Evolutionary conservation across 2,329 filamentous ascomycete species (phyloP).

Genomic region (Fusarium mundagurra): DNA sequence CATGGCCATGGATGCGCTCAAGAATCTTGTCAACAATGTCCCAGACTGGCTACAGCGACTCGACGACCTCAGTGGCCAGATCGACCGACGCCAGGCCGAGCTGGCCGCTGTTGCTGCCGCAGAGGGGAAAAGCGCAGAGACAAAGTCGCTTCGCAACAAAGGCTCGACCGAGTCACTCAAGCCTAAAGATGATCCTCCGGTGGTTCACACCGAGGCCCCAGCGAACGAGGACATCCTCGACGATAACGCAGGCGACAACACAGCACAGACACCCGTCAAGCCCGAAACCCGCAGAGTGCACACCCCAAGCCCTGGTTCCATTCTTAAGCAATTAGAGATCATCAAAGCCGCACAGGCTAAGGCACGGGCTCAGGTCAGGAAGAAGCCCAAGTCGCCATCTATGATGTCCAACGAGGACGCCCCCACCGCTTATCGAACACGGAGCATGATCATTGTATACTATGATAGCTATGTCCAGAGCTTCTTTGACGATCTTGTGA

Average conservation of each 20-base stretch:
- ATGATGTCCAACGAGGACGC: slow-evolving; percentile 61
- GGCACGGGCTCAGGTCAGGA: slow-evolving; percentile 59
- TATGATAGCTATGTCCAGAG: slow-evolving; percentile 90
- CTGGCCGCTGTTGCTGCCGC: slow-evolving; percentile 59
- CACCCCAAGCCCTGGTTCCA: slow-evolving; percentile 35
- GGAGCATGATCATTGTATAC: slow-evolving; percentile 85
- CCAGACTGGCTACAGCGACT: slow-evolving; percentile 69
- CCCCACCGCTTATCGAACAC: slow-evolving; percentile 70
- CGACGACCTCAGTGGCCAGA: slow-evolving; percentile 68
- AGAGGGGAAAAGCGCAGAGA: slow-evolving; percentile 42
- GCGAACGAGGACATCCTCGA: slow-evolving; percentile 31
- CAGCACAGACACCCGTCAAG: slow-evolving; percentile 25
- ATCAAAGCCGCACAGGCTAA: slow-evolving; percentile 52
- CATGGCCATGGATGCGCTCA: slow-evolving; percentile 66
- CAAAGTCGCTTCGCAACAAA: slow-evolving; percentile 59
- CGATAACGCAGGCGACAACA: slow-evolving; percentile 16
- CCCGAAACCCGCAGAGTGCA: slow-evolving; percentile 44
- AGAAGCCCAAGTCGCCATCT: slow-evolving; percentile 61
- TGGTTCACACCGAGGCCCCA: slow-evolving; percentile 26
- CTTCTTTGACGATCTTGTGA: slow-evolving; percentile 83
- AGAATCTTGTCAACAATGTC: slow-evolving; percentile 63
- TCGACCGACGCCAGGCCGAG: slow-evolving; percentile 69
- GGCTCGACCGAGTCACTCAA: slow-evolving; percentile 65
- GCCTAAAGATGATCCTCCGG: slow-evolving; percentile 54
- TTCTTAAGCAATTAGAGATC: slow-evolving; percentile 56